Percentiles rank a stretch among this genome's conserved stretches.
Conservation (phyloP, 768 basidiomycete genomes). For the Melanogaster broomeanus region DNA sequence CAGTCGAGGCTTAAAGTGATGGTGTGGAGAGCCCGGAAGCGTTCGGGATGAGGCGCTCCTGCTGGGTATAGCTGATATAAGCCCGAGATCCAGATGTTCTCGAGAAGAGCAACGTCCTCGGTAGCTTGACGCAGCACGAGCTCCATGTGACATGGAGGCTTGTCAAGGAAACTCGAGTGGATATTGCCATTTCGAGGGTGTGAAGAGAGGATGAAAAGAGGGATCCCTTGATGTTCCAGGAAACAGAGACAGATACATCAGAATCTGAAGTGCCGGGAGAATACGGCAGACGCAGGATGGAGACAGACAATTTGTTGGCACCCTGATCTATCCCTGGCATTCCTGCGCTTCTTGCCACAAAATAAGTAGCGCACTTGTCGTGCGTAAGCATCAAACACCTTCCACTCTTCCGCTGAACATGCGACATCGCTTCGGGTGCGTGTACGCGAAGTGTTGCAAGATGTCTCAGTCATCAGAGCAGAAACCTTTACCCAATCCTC, state of each 20-base stretch:
- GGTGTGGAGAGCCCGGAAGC: conserved; percentile 8
- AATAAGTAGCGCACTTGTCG: conserved; percentile 14
- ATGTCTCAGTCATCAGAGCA: no score
- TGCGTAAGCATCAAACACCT: conserved; percentile 14
- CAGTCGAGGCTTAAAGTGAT: no score
- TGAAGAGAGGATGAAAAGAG: no score
- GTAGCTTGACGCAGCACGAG: conserved; percentile 15
- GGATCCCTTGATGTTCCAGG: no score
- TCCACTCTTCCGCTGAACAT: conserved; percentile 15
- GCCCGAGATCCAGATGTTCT: conserved; percentile 7
- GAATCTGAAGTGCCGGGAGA: conserved; percentile 14
- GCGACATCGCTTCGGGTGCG: not conserved
- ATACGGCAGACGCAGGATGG: conserved; percentile 9
- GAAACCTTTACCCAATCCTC: conserved; percentile 11
- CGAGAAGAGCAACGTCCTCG: conserved; percentile 10
- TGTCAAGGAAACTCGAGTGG: no score
- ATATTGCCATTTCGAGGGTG: no score
- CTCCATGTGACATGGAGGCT: conserved; percentile 1
- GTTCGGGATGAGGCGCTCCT: not conserved
- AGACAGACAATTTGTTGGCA: conserved; percentile 17
- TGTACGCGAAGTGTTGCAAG: no score
- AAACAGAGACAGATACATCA: no score
- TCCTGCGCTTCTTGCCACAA: not conserved
- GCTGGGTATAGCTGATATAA: conserved; percentile 1
- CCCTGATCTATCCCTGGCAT: conserved; percentile 12